Conservation (phyloP, 2,329 filamentous ascomycete genomes). For the Ampelomyces quisqualis region DNA sequence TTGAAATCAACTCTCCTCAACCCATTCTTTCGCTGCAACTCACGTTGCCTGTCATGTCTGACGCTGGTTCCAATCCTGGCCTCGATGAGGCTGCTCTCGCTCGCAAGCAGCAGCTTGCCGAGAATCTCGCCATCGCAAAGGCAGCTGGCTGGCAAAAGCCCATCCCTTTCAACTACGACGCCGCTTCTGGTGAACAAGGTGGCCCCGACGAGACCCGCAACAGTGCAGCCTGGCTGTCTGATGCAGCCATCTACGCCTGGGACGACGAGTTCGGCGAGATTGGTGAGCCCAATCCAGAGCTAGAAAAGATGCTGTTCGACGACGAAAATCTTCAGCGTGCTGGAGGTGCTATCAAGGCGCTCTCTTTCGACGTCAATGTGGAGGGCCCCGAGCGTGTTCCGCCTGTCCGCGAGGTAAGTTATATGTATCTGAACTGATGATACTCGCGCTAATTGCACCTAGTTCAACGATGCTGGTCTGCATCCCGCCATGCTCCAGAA, state of each 20-base stretch:
- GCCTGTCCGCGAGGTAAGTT: constrained; percentile 54
- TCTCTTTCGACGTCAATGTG: constrained; percentile 53
- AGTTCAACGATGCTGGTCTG: constrained; percentile 75
- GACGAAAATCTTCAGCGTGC: constrained; percentile 52
- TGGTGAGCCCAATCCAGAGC: constrained; percentile 66
- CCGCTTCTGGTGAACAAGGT: constrained; percentile 27
- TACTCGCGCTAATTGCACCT: constrained; percentile 1
- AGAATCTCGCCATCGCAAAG: constrained; percentile 30
- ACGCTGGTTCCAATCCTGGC: constrained; percentile 13
- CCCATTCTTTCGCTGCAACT: neutral
- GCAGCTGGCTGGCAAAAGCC: constrained; percentile 52
- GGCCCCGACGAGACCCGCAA: constrained; percentile 26
- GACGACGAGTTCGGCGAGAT: constrained; percentile 83
- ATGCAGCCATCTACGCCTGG: constrained; percentile 77
- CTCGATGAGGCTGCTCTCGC: constrained; percentile 19
- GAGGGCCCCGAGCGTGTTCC: constrained; percentile 51
- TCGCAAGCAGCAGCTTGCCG: constrained; percentile 27
- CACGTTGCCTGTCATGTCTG: constrained; percentile 20
- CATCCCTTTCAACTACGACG: constrained; percentile 53
- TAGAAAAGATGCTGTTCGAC: constrained; percentile 76
- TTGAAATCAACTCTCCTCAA: neutral
- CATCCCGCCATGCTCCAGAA: constrained; percentile 84
- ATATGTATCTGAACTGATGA: neutral
- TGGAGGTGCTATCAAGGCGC: constrained; percentile 67
- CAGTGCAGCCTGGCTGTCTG: constrained; percentile 50